Percentiles rank a stretch among this genome's conserved stretches.
phyloP scores from a whole-genome alignment of 2,329 filamentous ascomycete species.

The Trichoderma endophyticum region DNA sequence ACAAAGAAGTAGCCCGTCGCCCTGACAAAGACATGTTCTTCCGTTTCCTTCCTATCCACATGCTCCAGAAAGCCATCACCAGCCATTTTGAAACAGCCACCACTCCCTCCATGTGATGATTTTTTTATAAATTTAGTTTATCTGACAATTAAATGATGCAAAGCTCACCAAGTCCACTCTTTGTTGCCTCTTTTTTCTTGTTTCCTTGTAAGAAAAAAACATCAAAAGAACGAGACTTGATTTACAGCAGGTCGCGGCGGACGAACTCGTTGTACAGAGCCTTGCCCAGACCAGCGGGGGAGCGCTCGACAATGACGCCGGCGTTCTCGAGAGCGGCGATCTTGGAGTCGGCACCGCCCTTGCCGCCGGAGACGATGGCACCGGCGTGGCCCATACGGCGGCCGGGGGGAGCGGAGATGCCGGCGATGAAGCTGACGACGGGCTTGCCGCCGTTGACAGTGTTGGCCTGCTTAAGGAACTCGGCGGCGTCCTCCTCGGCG shows the following conservation, averaged over 20 bases:
- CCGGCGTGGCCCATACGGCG: conserved; percentile 98
- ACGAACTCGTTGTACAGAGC: conserved; percentile 93
- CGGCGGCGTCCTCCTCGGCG: conserved; percentile 96
- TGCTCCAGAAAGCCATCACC: conserved; percentile 12
- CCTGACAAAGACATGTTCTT: not conserved
- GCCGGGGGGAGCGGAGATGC: conserved; percentile 94
- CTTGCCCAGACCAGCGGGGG: conserved; percentile 88
- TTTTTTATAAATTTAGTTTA: conserved; percentile 1
- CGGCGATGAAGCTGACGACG: conserved; percentile 96
- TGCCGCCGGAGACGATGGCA: conserved; percentile 95
- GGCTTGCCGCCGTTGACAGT: conserved; percentile 81
- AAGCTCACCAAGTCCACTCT: not conserved
- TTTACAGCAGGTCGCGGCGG: conserved; percentile 88
- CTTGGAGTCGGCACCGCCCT: conserved; percentile 98
- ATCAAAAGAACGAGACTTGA: not conserved
- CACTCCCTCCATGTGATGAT: conserved; percentile 10
- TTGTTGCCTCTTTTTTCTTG: not conserved
- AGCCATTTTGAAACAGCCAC: not conserved
- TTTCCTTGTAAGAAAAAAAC: not conserved
- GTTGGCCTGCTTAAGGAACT: conserved; percentile 92
- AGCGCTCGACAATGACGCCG: conserved; percentile 94
- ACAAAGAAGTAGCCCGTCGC: conserved; percentile 22
- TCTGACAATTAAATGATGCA: not conserved
- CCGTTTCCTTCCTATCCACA: conserved; percentile 11
- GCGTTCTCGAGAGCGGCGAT: conserved; percentile 90